phyloP scores from a whole-genome alignment of 2,329 filamentous ascomycete species.

The Verticillium longisporum region DNA sequence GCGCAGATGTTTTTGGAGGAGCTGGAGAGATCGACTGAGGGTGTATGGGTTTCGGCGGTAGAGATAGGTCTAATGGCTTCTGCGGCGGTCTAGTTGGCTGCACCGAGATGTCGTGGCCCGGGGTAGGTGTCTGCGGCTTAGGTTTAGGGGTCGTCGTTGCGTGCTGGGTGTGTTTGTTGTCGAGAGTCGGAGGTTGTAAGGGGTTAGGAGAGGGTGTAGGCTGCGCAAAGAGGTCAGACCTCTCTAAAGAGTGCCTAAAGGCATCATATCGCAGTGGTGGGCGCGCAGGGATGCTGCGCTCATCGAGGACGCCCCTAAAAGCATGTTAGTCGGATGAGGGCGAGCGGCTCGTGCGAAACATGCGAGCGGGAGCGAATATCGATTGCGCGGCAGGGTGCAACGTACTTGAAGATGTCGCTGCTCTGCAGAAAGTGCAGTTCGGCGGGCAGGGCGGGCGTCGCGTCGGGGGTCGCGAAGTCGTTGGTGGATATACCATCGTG shows the following conservation, averaged over 20 bases:
- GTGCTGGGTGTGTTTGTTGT: background rate
- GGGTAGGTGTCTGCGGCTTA: background rate
- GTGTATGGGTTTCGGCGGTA: background rate
- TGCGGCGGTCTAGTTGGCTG: background rate
- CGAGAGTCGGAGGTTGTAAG: slow-evolving; percentile 10
- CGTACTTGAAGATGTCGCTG: slow-evolving; percentile 55
- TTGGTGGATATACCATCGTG: slow-evolving; percentile 39
- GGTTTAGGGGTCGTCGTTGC: background rate
- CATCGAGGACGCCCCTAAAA: slow-evolving; percentile 28
- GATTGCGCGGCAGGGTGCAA: slow-evolving; percentile 16
- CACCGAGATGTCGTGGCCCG: background rate
- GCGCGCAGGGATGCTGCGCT: slow-evolving; percentile 44
- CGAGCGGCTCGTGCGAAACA: background rate
- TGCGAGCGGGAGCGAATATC: slow-evolving; percentile 9
- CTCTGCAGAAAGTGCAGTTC: slow-evolving; percentile 51
- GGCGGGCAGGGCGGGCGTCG: slow-evolving; percentile 41
- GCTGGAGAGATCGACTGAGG: background rate
- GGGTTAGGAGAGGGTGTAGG: slow-evolving; percentile 1
- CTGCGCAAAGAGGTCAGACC: slow-evolving; percentile 14
- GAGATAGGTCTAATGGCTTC: background rate
- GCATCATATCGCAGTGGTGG: slow-evolving; percentile 36
- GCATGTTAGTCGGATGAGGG: background rate
- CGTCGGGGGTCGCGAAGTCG: slow-evolving; percentile 50
- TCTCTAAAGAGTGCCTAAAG: slow-evolving; percentile 29
- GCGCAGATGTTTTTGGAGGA: background rate